These are phyloP conservation scores for Rhodotorula babjevae DNA, from an alignment of 768 basidiomycete genomes.

Conservation along the genomic window DNA sequence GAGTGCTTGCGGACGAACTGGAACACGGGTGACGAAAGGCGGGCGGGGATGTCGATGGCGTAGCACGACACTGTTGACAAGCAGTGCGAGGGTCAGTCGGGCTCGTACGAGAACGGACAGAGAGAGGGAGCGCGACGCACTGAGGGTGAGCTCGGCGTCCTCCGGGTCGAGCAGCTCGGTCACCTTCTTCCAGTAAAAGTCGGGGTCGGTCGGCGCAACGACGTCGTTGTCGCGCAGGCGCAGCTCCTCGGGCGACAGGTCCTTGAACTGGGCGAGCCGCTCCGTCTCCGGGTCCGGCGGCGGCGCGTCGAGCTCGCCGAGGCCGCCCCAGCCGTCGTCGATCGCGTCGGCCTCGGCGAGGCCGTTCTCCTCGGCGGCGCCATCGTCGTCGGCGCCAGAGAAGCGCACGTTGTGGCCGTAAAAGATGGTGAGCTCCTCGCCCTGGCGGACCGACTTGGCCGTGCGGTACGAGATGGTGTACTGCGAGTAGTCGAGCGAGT, in stretches of 20 bases:
- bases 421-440: slow-evolving; percentile 74
- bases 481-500: slow-evolving; percentile 54
- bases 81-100: too few species aligned
- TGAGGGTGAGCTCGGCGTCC: slow-evolving; percentile 17
- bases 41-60: slow-evolving; percentile 28
- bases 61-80: slow-evolving; percentile 23
- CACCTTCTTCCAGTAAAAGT: slow-evolving; percentile 38
- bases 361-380: slow-evolving; percentile 8
- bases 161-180: slow-evolving; percentile 35
- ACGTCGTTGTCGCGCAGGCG: slow-evolving; percentile 24
- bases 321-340: slow-evolving; percentile 33
- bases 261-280: not conserved
- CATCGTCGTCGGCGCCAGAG: slow-evolving; percentile 13
- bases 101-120: too few species aligned
- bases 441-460: slow-evolving; percentile 54
- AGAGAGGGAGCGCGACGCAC: slow-evolving; percentile 4
- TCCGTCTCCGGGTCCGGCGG: not conserved
- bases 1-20: slow-evolving; percentile 30
- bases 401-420: slow-evolving; percentile 55
- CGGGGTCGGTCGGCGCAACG: slow-evolving; percentile 26
- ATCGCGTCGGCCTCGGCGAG: slow-evolving; percentile 14
- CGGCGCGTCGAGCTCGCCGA: slow-evolving; percentile 6
- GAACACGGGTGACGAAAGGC: slow-evolving; percentile 16
- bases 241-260: not conserved
- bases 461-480: slow-evolving; percentile 65